phyloP scores from a whole-genome alignment of 495 filamentous ascomycete genomes.

The Extremus antarcticus region DNA sequence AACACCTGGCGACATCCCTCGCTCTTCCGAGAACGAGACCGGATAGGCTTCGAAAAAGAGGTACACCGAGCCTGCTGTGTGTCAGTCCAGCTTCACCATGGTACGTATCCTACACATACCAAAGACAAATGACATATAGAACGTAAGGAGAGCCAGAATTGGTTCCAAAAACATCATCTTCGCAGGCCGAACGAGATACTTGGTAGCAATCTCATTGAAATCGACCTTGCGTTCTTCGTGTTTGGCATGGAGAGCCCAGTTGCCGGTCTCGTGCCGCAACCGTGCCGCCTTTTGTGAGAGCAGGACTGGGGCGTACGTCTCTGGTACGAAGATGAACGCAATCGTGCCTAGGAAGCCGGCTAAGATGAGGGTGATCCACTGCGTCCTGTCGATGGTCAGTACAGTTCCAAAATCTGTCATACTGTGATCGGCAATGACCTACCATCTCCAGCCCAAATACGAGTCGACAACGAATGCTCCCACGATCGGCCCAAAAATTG shows the following conservation, averaged over 20 bases:
- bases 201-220: constrained; percentile 23
- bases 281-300: constrained; percentile 44
- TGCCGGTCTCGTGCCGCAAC: constrained; percentile 48
- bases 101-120: constrained; percentile 7
- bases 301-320: constrained; percentile 41
- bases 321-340: not conserved
- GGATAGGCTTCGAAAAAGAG: constrained; percentile 31
- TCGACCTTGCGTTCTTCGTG: constrained; percentile 44
- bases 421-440: not conserved
- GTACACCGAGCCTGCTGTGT: constrained; percentile 21
- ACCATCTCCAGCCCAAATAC: constrained; percentile 47
- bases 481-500: constrained; percentile 47
- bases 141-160: constrained; percentile 42
- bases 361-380: constrained; percentile 5
- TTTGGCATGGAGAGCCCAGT: constrained; percentile 48
- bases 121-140: constrained; percentile 34
- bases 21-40: constrained; percentile 23
- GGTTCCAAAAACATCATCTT: constrained; percentile 51
- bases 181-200: constrained; percentile 50
- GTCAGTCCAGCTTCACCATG: not conserved
- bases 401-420: not conserved
- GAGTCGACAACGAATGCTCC: constrained; percentile 6
- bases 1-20: constrained; percentile 25
- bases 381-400: not conserved
- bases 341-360: constrained; percentile 26